These are phyloP conservation scores for Calocera viscosa DNA, from an alignment of 768 basidiomycete genomes.

Conservation along the genomic window DNA sequence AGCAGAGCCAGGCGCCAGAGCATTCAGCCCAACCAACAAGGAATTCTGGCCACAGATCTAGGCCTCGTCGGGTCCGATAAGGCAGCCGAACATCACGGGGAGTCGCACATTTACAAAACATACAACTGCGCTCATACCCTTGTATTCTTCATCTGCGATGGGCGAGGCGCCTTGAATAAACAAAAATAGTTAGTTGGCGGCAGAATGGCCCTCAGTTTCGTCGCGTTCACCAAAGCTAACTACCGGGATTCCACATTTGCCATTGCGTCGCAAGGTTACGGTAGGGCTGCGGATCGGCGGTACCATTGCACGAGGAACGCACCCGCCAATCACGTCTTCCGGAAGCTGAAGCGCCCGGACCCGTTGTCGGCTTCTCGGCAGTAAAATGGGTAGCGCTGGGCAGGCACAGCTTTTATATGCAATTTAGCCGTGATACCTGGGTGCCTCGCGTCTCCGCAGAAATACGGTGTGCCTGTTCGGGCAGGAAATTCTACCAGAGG, in stretches of 20 bases:
- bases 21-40: too few species aligned
- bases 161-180: too few species aligned
- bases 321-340: background rate
- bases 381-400: background rate
- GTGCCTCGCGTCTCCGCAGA: background rate
- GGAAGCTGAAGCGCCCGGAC: background rate
- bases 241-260: background rate
- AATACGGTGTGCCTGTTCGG: background rate
- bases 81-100: too few species aligned
- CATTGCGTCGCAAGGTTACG: background rate
- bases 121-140: too few species aligned
- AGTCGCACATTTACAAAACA: too few species aligned
- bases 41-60: too few species aligned
- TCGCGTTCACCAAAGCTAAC: background rate
- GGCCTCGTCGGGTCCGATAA: too few species aligned
- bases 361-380: conserved; percentile 1
- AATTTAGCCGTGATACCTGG: background rate
- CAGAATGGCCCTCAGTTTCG: too few species aligned
- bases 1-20: too few species aligned
- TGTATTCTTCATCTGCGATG: too few species aligned
- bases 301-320: background rate
- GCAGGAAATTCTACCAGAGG: background rate
- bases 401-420: conserved; percentile 5
- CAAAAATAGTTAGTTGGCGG: too few species aligned
- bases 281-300: background rate